These are phyloP conservation scores for Begonia loranthoides DNA, from an alignment of 306 rosid species.

Conservation along the genomic window DNA sequence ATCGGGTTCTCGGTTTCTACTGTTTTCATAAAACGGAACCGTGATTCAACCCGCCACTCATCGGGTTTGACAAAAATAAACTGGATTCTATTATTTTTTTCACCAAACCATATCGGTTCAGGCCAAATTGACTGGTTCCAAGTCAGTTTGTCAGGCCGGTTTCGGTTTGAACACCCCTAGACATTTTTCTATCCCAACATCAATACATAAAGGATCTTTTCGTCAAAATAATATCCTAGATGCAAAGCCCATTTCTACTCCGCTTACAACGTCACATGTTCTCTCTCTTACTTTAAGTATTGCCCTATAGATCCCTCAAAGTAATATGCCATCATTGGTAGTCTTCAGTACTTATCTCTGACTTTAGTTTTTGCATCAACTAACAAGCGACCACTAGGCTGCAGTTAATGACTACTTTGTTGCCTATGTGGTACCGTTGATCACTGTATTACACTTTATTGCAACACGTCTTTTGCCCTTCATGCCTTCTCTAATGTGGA, in stretches of 20 bases:
- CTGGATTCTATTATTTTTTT: too few relatives aligned
- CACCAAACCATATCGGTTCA: too few relatives aligned
- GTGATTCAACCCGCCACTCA: too few relatives aligned
- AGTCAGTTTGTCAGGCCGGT: too few relatives aligned
- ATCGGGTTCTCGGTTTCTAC: too few relatives aligned
- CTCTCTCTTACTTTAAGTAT: too few relatives aligned
- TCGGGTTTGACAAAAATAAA: too few relatives aligned
- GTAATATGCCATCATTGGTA: background rate
- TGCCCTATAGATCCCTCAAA: background rate
- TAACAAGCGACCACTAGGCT: constrained; percentile 1
- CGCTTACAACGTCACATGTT: background rate
- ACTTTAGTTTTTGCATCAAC: constrained; percentile 1
- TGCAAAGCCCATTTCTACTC: background rate
- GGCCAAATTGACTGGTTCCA: too few relatives aligned
- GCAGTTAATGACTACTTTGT: background rate
- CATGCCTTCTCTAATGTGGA: background rate
- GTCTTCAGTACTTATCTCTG: background rate
- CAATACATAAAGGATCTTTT: background rate
- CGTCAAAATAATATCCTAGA: too few relatives aligned
- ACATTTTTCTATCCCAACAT: background rate
- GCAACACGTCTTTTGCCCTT: too few relatives aligned
- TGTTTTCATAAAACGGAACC: too few relatives aligned
- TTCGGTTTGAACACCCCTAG: too few relatives aligned
- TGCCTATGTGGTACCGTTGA: constrained; percentile 1
- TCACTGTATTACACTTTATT: background rate